These are phyloP conservation scores for Cicer judaicum DNA, from an alignment of 306 rosid genomes.

Conservation along the genomic window DNA sequence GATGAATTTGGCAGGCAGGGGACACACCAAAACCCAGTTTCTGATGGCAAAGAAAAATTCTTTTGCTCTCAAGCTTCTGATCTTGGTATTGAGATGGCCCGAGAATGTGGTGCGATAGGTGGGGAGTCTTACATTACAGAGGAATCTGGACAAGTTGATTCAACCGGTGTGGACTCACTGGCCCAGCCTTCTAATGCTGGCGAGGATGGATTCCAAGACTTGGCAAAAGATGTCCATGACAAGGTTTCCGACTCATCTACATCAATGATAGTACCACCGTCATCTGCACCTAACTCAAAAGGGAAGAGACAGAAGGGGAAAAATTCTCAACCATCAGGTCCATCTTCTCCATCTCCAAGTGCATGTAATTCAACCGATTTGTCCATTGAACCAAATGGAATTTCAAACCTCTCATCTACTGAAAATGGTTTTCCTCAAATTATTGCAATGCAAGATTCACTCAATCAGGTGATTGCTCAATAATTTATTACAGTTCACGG, in stretches of 20 bases:
- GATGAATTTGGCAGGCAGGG: constrained; percentile 64
- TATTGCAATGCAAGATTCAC: constrained; percentile 74
- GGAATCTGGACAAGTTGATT: constrained; percentile 60
- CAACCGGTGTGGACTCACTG: constrained; percentile 48
- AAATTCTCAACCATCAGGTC: constrained; percentile 66
- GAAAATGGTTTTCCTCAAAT: constrained; percentile 71
- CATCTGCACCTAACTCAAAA: constrained; percentile 64
- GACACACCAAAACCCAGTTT: constrained; percentile 57
- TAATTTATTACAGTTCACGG: constrained; percentile 3
- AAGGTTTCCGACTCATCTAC: constrained; percentile 66
- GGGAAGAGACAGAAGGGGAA: constrained; percentile 82
- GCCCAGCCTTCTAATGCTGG: constrained; percentile 57
- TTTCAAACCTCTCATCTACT: constrained; percentile 55
- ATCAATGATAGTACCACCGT: constrained; percentile 48
- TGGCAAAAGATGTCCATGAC: constrained; percentile 63
- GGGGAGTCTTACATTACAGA: constrained; percentile 60
- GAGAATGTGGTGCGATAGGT: constrained; percentile 74
- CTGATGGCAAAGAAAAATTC: constrained; percentile 68
- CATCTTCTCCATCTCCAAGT: constrained; percentile 59
- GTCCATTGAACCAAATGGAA: constrained; percentile 64
- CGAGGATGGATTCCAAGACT: constrained; percentile 65
- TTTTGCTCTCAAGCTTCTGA: constrained; percentile 97
- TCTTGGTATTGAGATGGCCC: constrained; percentile 94
- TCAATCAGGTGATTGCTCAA: constrained; percentile 74
- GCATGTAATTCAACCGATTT: constrained; percentile 64